Evolutionary conservation across 2,329 filamentous ascomycete genomes (phyloP).

Genomic region (Pestalotiopsis sp.): DNA sequence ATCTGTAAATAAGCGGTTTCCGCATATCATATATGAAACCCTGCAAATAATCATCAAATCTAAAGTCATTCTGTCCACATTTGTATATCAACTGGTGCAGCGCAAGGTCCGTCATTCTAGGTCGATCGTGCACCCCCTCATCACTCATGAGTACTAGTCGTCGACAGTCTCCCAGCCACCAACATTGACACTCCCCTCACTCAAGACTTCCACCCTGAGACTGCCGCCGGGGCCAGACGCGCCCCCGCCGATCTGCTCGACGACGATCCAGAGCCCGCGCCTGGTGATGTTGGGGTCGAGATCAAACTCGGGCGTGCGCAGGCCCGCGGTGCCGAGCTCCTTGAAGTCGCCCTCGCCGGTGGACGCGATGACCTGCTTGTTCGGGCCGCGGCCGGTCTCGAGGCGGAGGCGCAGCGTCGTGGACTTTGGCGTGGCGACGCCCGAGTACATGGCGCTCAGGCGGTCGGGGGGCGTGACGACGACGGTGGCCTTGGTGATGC

Average conservation of each 20-base stretch:
- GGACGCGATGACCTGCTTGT: conserved; percentile 64
- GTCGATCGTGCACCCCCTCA: background rate
- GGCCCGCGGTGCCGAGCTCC: conserved; percentile 61
- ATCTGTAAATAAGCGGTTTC: background rate
- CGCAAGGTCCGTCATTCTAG: background rate
- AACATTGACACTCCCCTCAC: conserved; percentile 47
- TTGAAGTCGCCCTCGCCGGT: conserved; percentile 73
- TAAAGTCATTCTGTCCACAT: background rate
- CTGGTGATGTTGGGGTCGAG: conserved; percentile 64
- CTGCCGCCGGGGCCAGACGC: conserved; percentile 25
- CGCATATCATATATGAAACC: background rate
- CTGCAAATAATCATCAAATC: background rate
- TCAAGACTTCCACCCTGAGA: conserved; percentile 57
- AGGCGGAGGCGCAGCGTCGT: conserved; percentile 68
- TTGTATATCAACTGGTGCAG: background rate
- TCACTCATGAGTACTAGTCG: conserved; percentile 9
- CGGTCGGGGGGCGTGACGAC: conserved; percentile 39
- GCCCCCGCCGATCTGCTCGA: conserved; percentile 72
- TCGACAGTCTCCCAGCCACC: conserved; percentile 44
- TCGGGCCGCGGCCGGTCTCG: conserved; percentile 61
- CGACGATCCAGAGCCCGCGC: conserved; percentile 74
- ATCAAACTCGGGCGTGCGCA: conserved; percentile 76
- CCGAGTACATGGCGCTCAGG: conserved; percentile 14
- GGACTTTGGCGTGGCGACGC: conserved; percentile 33
- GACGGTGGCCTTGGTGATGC: conserved; percentile 65